These are phyloP conservation scores for Puccinia horiana DNA, from an alignment of 1,284 basidiomycete species.

Conservation along the genomic window DNA sequence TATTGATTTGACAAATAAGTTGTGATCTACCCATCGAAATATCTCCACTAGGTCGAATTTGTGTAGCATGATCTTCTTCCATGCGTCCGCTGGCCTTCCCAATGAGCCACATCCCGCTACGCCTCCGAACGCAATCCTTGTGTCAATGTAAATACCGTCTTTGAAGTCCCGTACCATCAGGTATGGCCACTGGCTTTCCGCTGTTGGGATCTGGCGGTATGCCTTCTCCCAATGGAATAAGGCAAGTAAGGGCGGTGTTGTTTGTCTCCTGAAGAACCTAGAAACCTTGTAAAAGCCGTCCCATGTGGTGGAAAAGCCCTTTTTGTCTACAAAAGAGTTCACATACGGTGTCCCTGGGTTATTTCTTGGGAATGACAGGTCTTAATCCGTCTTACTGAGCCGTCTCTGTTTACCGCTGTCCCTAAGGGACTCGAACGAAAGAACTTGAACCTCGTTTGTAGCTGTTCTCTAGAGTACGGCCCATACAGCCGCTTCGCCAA, in stretches of 20 bases:
- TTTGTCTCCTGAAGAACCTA: not conserved
- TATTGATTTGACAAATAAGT: not conserved
- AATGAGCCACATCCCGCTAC: conserved; percentile 6
- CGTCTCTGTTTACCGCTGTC: not conserved
- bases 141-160: not conserved
- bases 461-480: not conserved
- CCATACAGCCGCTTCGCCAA: conserved; percentile 3
- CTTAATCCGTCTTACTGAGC: not conserved
- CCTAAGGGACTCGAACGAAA: not conserved
- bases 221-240: not conserved
- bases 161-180: not conserved
- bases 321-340: not conserved
- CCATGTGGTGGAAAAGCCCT: not conserved
- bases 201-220: not conserved
- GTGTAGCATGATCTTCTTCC: not conserved
- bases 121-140: no score
- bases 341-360: not conserved
- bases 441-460: not conserved
- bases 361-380: not conserved
- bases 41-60: not conserved
- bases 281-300: not conserved
- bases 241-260: not conserved
- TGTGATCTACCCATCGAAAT: conserved; percentile 5
- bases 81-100: not conserved
- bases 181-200: not conserved